phyloP scores from a whole-genome alignment of 371 early-diverging fungal species.

The Lichtheimia hyalospora region DNA sequence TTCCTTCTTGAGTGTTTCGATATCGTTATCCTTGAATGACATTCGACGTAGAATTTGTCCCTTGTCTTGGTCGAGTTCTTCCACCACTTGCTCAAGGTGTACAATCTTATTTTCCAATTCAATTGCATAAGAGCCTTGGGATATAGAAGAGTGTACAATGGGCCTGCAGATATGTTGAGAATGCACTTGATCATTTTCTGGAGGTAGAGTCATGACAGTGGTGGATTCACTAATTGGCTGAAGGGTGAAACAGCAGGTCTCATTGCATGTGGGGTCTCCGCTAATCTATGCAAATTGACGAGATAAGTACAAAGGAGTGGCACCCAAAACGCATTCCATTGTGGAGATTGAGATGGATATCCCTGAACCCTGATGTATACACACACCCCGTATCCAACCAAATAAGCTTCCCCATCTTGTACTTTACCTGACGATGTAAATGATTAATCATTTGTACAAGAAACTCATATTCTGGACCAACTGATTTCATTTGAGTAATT shows the following conservation, averaged over 20 bases:
- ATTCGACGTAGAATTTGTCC: constrained; percentile 31
- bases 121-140: constrained; percentile 44
- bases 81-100: constrained; percentile 35
- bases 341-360: too few species aligned
- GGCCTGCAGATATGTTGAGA: constrained; percentile 55
- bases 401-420: too few species aligned
- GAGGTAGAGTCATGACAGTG: constrained; percentile 48
- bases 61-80: constrained; percentile 42
- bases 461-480: constrained; percentile 55
- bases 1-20: constrained; percentile 48
- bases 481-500: constrained; percentile 44
- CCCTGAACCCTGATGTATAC: too few species aligned
- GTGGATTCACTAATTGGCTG: constrained; percentile 45
- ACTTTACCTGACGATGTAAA: constrained; percentile 43
- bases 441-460: constrained; percentile 49
- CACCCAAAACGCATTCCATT: not conserved
- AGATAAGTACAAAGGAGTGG: not conserved
- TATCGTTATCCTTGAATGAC: constrained; percentile 42
- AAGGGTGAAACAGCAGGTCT: constrained; percentile 46
- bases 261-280: constrained; percentile 44
- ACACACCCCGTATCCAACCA: not conserved
- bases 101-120: constrained; percentile 41
- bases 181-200: constrained; percentile 36
- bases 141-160: constrained; percentile 44
- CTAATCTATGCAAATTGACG: constrained; percentile 26